Evolutionary conservation across 345 rosid species (phyloP).

Genomic region (Salix exigua): DNA sequence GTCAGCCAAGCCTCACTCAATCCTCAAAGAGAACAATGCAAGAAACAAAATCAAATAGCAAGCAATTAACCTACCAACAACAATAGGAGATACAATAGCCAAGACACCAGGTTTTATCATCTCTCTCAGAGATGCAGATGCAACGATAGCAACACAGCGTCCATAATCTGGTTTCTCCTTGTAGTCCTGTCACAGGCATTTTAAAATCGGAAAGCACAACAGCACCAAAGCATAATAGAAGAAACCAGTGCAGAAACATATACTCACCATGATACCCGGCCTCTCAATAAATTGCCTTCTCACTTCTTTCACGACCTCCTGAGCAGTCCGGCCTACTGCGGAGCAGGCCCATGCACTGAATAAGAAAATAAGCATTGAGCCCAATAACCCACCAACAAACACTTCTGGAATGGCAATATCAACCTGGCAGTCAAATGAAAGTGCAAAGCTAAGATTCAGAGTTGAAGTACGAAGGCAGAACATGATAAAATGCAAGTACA

Average conservation of each 20-base stretch:
- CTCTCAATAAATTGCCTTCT: constrained; percentile 97
- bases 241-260: background rate
- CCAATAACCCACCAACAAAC: constrained; percentile 89
- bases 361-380: constrained; percentile 92
- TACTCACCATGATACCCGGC: constrained; percentile 95
- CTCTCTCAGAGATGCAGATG: constrained; percentile 91
- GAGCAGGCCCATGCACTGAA: constrained; percentile 97
- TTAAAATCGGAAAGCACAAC: background rate
- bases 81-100: constrained; percentile 86
- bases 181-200: constrained; percentile 51
- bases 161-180: constrained; percentile 97
- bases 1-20: background rate
- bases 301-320: constrained; percentile 99
- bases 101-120: constrained; percentile 98
- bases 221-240: background rate
- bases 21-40: background rate
- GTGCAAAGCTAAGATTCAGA: background rate
- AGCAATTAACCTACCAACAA: constrained; percentile 49
- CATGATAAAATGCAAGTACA: constrained; percentile 5
- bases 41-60: background rate
- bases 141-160: constrained; percentile 97
- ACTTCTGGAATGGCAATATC: constrained; percentile 98
- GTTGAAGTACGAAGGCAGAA: background rate
- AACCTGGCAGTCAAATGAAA: constrained; percentile 49
- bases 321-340: constrained; percentile 97